These are phyloP conservation scores for Pseudofabraea citricarpa DNA, from an alignment of 2,329 filamentous ascomycete species.

Conservation along the genomic window DNA sequence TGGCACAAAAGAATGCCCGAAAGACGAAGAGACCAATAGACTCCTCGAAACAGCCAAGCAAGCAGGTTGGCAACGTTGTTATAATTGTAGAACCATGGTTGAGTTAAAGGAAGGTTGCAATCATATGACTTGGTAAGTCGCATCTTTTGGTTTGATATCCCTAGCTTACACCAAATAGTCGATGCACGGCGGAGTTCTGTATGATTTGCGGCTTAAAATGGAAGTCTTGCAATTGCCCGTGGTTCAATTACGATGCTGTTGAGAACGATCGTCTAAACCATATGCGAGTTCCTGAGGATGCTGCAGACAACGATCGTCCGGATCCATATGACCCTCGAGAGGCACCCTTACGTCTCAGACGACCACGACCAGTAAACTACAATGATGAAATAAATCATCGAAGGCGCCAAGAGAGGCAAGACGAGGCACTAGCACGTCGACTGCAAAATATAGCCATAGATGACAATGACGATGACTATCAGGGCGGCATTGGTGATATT, in stretches of 20 bases:
- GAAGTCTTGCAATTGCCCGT: conserved; percentile 79
- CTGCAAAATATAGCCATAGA: conserved; percentile 40
- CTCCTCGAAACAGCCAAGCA: conserved; percentile 62
- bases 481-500: conserved; percentile 38
- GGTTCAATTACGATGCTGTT: conserved; percentile 61
- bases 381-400: conserved; percentile 31
- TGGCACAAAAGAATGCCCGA: conserved; percentile 61
- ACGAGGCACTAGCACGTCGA: conserved; percentile 45
- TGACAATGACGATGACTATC: conserved; percentile 33
- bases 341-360: conserved; percentile 32
- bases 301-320: conserved; percentile 27
- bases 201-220: conserved; percentile 79
- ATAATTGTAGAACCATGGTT: conserved; percentile 67
- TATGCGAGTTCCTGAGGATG: conserved; percentile 39
- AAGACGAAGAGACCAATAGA: conserved; percentile 60
- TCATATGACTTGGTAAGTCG: conserved; percentile 78
- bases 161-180: conserved; percentile 38
- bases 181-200: conserved; percentile 80
- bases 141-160: conserved; percentile 1
- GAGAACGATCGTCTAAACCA: conserved; percentile 51
- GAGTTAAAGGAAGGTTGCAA: conserved; percentile 81
- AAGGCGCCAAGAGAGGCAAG: conserved; percentile 37
- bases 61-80: conserved; percentile 71
- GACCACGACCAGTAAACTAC: conserved; percentile 22
- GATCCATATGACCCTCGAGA: conserved; percentile 11